Base-by-base conservation (phyloP, 768 basidiomycete genomes). In the Podaxis pistillaris region DNA sequence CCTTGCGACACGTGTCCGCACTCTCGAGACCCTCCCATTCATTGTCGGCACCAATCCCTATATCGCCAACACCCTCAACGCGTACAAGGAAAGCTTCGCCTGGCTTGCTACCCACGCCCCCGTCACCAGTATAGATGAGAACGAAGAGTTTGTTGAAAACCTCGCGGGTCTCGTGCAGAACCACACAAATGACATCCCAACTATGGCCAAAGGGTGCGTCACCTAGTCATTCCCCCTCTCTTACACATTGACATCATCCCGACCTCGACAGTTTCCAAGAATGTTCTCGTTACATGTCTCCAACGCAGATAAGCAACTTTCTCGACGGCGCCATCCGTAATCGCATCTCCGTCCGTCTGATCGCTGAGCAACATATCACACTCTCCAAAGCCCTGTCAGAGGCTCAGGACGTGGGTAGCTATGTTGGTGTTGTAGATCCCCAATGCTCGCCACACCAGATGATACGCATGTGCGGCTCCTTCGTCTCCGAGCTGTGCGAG, bases 21-120 rank as follows among this genome's bases (percentile, higher is more conserved):
- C 86, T 22, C 78, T 94, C 55, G 91, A 94, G 70, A 75, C 81
- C 0, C 81, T 94, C 36, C 93, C 93, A 0, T 94, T 90, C 75
- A 94, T 94, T 41, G 93, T 94, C 54, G 93, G 91, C 22, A 93
- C 90, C 56, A 94, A 94, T 72, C 93, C 93, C 13, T 92, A 90
- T 73, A 83, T 94, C n/a, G 81, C 89, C 3, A 85, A 83, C 61
- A 86, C 86, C 12, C 78, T 93, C 63, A 76, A 86, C 60, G 80
- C 88, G 5, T 89, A 91, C 74, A 79, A 83, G 67, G 80, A 85
- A 52, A 88, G 88, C 72, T 92, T 94, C 69, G 75, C 81, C 56
- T 84, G 83, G 70, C 78, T 93, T 40, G 87, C 89, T 17, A 86
- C 80, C 22, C 85, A 91, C 69, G 85, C 87, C 6, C 76, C 79